These are phyloP conservation scores for Phalaenopsis equestris DNA, from an alignment of 106 monocot species.

Conservation along the genomic window DNA sequence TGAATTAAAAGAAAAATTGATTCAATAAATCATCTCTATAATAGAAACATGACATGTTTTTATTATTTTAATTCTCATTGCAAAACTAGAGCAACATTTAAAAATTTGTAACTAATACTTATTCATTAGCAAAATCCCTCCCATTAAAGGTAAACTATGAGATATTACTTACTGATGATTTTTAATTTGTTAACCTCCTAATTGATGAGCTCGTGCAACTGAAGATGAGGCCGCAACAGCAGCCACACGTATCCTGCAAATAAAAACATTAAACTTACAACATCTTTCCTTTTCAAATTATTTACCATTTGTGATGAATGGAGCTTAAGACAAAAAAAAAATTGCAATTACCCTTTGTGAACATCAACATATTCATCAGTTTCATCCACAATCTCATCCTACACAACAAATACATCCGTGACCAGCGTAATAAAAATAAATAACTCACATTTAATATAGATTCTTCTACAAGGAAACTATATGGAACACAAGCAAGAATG, in stretches of 20 bases:
- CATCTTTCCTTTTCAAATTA: slow-evolving; percentile 1
- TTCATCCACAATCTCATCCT: slow-evolving; percentile 99
- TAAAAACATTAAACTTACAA: neutral
- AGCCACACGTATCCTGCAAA: slow-evolving; percentile 87
- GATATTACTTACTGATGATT: slow-evolving; percentile 45
- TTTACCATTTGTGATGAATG: neutral
- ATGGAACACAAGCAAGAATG: neutral
- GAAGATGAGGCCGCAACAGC: slow-evolving; percentile 70
- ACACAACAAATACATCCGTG: slow-evolving; percentile 10
- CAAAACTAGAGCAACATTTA: too few relatives aligned
- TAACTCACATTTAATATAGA: neutral
- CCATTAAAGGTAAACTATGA: neutral
- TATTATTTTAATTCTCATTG: too few relatives aligned
- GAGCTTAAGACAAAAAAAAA: neutral
- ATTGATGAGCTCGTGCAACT: slow-evolving; percentile 86
- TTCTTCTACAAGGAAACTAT: neutral
- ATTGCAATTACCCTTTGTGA: slow-evolving; percentile 75
- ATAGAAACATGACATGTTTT: neutral
- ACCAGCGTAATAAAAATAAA: neutral
- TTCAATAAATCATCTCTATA: neutral
- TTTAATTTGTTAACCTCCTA: slow-evolving; percentile 65
- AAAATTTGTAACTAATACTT: neutral
- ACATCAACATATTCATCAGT: slow-evolving; percentile 99
- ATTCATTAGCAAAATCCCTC: neutral
- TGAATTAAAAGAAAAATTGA: neutral